Base-by-base conservation (phyloP, 2,329 filamentous ascomycete genomes). In the Fusarium tuaranense region DNA sequence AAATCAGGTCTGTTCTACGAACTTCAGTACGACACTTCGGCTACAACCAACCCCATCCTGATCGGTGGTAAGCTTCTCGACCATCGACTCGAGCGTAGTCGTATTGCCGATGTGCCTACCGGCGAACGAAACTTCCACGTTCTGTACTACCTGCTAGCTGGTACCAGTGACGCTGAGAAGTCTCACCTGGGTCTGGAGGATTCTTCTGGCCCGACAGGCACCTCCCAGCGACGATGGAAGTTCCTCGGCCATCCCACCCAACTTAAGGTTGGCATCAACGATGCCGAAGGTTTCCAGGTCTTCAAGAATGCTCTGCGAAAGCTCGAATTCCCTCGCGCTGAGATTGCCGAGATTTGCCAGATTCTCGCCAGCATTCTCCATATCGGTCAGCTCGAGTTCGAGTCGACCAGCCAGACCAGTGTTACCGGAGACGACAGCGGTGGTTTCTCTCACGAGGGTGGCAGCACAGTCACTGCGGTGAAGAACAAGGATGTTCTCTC, bases 331-430 rank as follows among this genome's bases (percentile, higher is more conserved):
- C 94, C 96, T 5, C 91, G 95, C 65, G 92, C 93, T 70, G 97
- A 98, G 79, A 98, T 99, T 80, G 97, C 97, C 44, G 96, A 98
- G 82, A 95, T 99, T 66, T 99, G 97, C 83, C 97, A 99, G 85
- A 90, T 98, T 59, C 87, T 99, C 63, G 97, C 97, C 36, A 92
- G 92, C 77, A 98, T 99, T 76, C 88, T 99, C n/a, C 97, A 99
- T 82, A 95, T 99, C 76, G 97, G 97, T 32, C 97, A 99, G 85
- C 91, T 99, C 4, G 97, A 99, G 78, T 99, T 99, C 76, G 92
- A 93, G 81, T 95, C 91, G 0, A 92, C 93, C 3, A 92, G 94
- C 77, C 91, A 92, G 75, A 98, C 97, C 1, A 92, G 92, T 3
- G 92, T 91, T 0, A 90, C 90, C 1, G 95, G 91, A 2, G 95